These are phyloP conservation scores for Xylaria sp. DNA, from an alignment of 2,329 filamentous ascomycete species.

Conservation along the genomic window DNA sequence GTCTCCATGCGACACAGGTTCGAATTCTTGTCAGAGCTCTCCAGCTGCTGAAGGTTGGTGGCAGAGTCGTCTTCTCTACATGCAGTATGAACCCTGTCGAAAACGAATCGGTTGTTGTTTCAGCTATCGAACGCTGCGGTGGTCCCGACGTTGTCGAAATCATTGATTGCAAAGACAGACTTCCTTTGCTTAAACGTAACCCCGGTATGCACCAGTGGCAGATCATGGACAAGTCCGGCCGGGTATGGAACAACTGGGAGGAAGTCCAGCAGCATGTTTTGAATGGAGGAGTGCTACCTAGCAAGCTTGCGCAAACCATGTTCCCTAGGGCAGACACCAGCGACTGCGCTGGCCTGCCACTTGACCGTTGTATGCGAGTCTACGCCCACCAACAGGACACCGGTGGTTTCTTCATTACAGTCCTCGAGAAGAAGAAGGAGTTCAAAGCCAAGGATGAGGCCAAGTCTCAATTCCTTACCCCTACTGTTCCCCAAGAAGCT, in stretches of 20 bases:
- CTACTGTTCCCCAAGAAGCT: slow-evolving; percentile 15
- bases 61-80: slow-evolving; percentile 93
- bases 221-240: slow-evolving; percentile 80
- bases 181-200: slow-evolving; percentile 70
- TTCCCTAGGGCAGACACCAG: slow-evolving; percentile 60
- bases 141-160: slow-evolving; percentile 76
- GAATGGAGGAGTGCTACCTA: slow-evolving; percentile 56
- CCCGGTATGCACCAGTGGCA: slow-evolving; percentile 79
- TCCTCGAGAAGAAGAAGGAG: slow-evolving; percentile 85
- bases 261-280: slow-evolving; percentile 69
- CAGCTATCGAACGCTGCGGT: slow-evolving; percentile 85
- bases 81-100: slow-evolving; percentile 99
- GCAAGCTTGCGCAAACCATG: slow-evolving; percentile 72
- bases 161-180: slow-evolving; percentile 71
- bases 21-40: slow-evolving; percentile 86
- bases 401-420: slow-evolving; percentile 94
- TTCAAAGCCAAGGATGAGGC: slow-evolving; percentile 72
- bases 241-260: slow-evolving; percentile 75
- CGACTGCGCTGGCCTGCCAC: slow-evolving; percentile 60
- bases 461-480: slow-evolving; percentile 39
- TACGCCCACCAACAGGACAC: slow-evolving; percentile 96
- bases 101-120: slow-evolving; percentile 86
- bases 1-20: slow-evolving; percentile 79
- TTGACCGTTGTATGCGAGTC: slow-evolving; percentile 87
- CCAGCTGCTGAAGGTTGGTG: slow-evolving; percentile 93